Evolutionary conservation across 2,329 filamentous ascomycete species (phyloP), one percentile per base, ranked within the genome.

Genomic region (Cercospora zeae-maydis): DNA sequence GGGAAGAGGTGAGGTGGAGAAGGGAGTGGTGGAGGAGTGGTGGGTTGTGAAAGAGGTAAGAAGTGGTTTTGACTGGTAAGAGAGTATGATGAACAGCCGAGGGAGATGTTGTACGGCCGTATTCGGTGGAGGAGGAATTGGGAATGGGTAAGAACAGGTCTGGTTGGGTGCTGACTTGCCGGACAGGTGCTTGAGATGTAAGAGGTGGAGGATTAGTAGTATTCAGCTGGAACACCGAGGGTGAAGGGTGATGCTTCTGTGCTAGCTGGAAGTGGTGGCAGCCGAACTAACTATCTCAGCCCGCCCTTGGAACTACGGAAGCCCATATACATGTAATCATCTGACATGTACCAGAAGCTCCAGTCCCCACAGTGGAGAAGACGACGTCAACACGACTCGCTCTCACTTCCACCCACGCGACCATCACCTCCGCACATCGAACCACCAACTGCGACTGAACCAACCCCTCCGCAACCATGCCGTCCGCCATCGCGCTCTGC

Each of bases 401-500:
- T 27, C 24, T 27, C 24, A 24, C 21, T 45, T 11, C 19, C 39
- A 45, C 9, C 19, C 16, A 45, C 47, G 47, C 47, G 47, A 42
- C 27, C 57, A 59, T 21, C 19, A 59, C 33, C 16, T n/a, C 39
- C 39, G 19, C 39, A 10, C 39, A 45, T 45, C 39, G 11, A 24
- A 24, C 39, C 19, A 21, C 39, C 39, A 11, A 24, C 34, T 52
- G 16, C 39, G n/a, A 14, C 49, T 45, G 33, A n/a, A 24, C 10
- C 30, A 33, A 42, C 36, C 2, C 45, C n/a, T 58, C 58, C 58
- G 36, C 57, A 66, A 73, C 16, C 8, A 77, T 77, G 74, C 70
- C 73, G 13, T 63, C 70, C 72, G 86, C 87, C 73, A 82, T 96
- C 73, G 88, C 91, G 61, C 80, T 89, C 76, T 86, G 90, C 80